Percentiles rank a stretch among this genome's conserved stretches.
Evolutionary conservation across 2,329 filamentous ascomycete species (phyloP).

Genomic region (Aspergillus versicolor): DNA sequence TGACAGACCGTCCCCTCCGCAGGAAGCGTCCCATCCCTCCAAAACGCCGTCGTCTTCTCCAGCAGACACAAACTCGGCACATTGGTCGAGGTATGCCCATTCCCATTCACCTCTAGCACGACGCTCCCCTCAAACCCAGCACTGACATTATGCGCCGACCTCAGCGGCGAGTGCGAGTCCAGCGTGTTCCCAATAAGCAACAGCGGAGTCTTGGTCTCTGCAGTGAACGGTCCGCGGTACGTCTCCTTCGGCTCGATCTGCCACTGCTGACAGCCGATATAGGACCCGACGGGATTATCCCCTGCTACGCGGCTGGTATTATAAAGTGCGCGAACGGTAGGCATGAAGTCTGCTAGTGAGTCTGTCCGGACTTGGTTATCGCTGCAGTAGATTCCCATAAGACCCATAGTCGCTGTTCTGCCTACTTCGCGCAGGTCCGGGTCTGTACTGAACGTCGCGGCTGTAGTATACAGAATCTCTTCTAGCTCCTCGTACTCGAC

Average conservation of each 20-base stretch:
- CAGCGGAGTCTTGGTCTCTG: not conserved
- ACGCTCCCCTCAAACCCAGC: not conserved
- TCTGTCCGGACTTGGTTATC: not conserved
- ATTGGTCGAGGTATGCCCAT: not conserved
- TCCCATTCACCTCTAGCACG: not conserved
- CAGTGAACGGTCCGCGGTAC: not conserved
- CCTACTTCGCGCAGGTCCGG: not conserved
- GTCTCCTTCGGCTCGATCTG: not conserved
- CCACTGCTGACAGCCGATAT: not conserved
- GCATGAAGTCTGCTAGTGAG: not conserved
- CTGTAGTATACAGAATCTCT: not conserved
- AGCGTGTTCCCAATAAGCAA: not conserved
- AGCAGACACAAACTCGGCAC: not conserved
- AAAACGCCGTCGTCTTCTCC: not conserved
- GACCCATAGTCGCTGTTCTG: not conserved
- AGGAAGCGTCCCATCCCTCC: not conserved
- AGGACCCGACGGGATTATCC: not conserved
- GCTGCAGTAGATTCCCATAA: not conserved
- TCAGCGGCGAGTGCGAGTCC: not conserved
- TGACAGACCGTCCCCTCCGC: not conserved
- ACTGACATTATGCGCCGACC: not conserved
- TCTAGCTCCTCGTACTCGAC: not conserved
- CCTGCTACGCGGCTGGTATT: not conserved
- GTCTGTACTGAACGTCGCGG: not conserved
- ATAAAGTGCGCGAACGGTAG: not conserved